Conservation (phyloP, 441 rosid genomes). For the Jatropha multifida region DNA sequence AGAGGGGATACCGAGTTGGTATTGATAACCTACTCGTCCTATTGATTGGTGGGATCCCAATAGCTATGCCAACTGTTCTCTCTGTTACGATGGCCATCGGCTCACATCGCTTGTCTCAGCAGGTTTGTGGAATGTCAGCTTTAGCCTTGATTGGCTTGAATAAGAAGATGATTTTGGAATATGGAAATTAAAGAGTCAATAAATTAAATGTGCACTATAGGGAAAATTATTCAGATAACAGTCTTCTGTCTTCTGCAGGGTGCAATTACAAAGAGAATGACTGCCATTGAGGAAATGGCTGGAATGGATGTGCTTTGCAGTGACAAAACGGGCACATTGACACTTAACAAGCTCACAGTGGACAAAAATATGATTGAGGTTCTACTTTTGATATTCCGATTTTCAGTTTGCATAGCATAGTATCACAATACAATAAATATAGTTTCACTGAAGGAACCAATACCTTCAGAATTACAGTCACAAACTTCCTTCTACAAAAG, state of each 20-base stretch:
- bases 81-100: constrained; percentile 99
- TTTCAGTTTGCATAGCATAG: background rate
- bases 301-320: constrained; percentile 99
- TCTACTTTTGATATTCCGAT: constrained; percentile 16
- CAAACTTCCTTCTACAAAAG: background rate
- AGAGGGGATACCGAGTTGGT: constrained; percentile 70
- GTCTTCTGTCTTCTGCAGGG: constrained; percentile 47
- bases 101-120: constrained; percentile 77
- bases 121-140: constrained; percentile 39
- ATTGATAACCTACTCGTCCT: constrained; percentile 91
- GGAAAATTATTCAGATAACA: background rate
- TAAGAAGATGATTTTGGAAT: background rate
- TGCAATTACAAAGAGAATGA: constrained; percentile 96
- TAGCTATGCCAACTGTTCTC: constrained; percentile 95
- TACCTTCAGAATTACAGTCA: background rate
- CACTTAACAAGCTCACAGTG: constrained; percentile 89
- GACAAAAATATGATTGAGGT: constrained; percentile 83
- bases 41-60: constrained; percentile 95
- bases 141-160: background rate
- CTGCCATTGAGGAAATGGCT: constrained; percentile 98
- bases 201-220: background rate
- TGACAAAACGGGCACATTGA: constrained; percentile 90
- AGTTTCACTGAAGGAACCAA: background rate
- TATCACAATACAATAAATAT: background rate
- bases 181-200: background rate